Percentiles rank a stretch among this genome's conserved stretches.
Evolutionary conservation across 73 alveolate genomes (phyloP).

Genomic region (Tetrahymena malaccensis): DNA sequence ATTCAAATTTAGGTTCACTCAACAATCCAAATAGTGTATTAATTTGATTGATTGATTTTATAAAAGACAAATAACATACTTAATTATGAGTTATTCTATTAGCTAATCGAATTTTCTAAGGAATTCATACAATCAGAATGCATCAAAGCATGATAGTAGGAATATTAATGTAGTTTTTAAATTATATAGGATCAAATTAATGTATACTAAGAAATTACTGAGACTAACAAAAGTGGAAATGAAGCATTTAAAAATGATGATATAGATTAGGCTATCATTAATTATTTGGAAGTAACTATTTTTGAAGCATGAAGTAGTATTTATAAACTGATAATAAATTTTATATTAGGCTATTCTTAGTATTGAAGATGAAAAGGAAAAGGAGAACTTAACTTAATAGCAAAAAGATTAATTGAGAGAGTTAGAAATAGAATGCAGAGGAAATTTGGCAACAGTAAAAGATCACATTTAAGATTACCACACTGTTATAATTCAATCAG

Average conservation of each 20-base stretch:
- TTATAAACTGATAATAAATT: not conserved
- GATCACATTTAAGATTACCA: not conserved
- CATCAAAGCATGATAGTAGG: no score
- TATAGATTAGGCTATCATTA: not conserved
- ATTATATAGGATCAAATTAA: not conserved
- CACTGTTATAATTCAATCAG: not conserved
- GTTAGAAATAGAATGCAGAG: not conserved
- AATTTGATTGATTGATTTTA: no score
- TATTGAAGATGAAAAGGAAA: not conserved
- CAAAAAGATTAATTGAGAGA: not conserved
- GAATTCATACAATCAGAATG: no score
- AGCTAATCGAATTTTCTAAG: no score
- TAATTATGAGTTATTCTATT: no score
- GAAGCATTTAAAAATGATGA: not conserved
- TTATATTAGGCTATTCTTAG: not conserved
- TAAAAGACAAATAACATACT: no score
- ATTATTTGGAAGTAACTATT: not conserved
- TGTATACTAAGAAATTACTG: not conserved
- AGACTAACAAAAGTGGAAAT: not conserved
- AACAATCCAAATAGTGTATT: no score
- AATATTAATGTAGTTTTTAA: no score
- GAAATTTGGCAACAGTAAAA: not conserved
- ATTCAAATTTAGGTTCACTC: no score
- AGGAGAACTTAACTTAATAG: not conserved
- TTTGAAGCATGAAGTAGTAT: not conserved